These are phyloP conservation scores for Malania oleifera DNA, from an alignment of 164 flowering plant genomes.

Conservation along the genomic window DNA sequence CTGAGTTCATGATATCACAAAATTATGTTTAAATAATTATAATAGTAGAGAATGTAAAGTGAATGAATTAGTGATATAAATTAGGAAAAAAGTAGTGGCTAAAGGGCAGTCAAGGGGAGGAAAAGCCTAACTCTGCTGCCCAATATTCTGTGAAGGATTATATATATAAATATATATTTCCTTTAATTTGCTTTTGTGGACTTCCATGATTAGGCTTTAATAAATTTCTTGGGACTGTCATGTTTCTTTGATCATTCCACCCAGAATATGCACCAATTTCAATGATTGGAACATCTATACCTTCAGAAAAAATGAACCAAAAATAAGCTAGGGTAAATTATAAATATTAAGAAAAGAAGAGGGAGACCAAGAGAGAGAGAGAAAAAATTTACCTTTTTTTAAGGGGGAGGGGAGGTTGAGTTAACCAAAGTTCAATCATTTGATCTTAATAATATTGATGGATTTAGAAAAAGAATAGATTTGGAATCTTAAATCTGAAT, in stretches of 20 bases:
- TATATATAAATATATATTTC: neutral
- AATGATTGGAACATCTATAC: constrained; percentile 31
- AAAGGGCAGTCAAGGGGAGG: constrained; percentile 19
- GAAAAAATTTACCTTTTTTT: too few relatives aligned
- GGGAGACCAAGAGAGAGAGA: neutral
- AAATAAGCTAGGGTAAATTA: neutral
- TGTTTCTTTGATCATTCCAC: constrained; percentile 22
- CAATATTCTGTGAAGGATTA: constrained; percentile 7
- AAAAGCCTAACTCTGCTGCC: constrained; percentile 13
- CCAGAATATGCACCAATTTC: constrained; percentile 20
- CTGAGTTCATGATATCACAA: too few relatives aligned
- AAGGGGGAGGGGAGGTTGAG: too few relatives aligned
- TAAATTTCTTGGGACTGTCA: constrained; percentile 20
- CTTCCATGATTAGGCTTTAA: constrained; percentile 26
- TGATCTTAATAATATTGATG: too few relatives aligned
- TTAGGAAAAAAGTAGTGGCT: neutral
- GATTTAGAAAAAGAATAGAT: too few relatives aligned
- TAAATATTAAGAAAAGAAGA: neutral
- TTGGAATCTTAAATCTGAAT: too few relatives aligned
- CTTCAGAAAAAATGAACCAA: constrained; percentile 22
- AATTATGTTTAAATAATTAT: too few relatives aligned
- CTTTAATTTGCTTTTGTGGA: constrained; percentile 24
- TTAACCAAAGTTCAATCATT: too few relatives aligned
- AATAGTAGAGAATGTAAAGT: too few relatives aligned
- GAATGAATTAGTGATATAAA: too few relatives aligned